These are phyloP conservation scores for Neonectria neomacrospora DNA, from an alignment of 2,329 filamentous ascomycete genomes.

Conservation along the genomic window DNA sequence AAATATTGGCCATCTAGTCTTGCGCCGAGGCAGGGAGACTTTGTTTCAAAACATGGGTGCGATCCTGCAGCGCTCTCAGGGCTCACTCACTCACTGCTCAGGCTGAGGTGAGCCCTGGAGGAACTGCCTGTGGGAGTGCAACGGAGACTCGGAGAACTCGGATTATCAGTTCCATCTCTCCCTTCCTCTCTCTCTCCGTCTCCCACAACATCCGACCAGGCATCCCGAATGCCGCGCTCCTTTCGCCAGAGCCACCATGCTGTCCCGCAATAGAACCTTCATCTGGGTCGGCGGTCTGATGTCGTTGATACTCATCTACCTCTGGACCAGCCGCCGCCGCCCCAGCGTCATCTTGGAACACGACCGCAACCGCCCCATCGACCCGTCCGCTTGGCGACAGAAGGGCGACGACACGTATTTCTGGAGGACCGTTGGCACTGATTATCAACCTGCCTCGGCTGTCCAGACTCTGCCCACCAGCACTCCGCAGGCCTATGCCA, in stretches of 20 bases:
- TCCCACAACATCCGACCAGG: not conserved
- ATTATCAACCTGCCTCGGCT: conserved; percentile 43
- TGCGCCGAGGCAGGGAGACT: not conserved
- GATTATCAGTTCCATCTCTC: not conserved
- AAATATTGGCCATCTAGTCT: not conserved
- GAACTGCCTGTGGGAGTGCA: not conserved
- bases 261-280: conserved; percentile 38
- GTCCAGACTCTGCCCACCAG: conserved; percentile 48
- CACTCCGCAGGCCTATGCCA: conserved; percentile 45
- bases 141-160: not conserved
- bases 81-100: not conserved
- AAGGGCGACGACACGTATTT: conserved; percentile 42
- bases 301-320: conserved; percentile 37
- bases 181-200: too few species aligned
- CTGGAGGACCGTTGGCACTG: conserved; percentile 43
- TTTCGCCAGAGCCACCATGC: conserved; percentile 28
- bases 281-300: conserved; percentile 35
- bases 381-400: conserved; percentile 38
- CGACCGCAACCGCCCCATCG: conserved; percentile 35
- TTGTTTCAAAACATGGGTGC: not conserved
- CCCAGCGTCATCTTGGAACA: conserved; percentile 33
- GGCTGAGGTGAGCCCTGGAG: not conserved
- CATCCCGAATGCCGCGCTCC: not conserved
- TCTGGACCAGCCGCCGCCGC: conserved; percentile 30
- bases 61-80: not conserved